Conservation (phyloP, 257 asterid species). For the Scutellaria barbata region DNA sequence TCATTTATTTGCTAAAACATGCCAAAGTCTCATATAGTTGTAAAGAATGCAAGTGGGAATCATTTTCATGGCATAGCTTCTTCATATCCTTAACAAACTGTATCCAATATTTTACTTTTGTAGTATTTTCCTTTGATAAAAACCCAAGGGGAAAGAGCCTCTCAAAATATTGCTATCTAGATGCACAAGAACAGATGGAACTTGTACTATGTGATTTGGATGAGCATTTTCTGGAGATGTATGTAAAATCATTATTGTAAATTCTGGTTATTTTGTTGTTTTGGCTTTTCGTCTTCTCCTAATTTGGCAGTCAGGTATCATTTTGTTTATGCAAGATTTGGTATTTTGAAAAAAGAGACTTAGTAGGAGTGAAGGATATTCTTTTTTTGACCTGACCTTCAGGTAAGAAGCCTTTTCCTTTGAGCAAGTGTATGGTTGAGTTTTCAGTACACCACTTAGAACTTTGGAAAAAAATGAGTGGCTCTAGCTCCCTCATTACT, state of each 20-base stretch:
- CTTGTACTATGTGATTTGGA: conserved; percentile 18
- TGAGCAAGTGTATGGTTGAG: conserved; percentile 14
- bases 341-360: neutral
- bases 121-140: neutral
- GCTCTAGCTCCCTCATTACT: conserved; percentile 4
- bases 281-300: conserved; percentile 5
- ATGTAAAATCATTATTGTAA: neutral
- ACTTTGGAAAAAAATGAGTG: neutral
- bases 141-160: conserved; percentile 13
- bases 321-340: neutral
- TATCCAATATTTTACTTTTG: neutral
- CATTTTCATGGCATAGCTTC: conserved; percentile 15
- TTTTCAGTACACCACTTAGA: neutral
- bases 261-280: neutral
- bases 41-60: conserved; percentile 10
- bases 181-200: conserved; percentile 3
- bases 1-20: conserved; percentile 11
- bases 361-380: neutral
- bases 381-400: neutral
- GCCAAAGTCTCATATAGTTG: conserved; percentile 8
- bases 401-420: neutral
- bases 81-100: neutral
- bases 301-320: neutral
- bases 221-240: neutral
- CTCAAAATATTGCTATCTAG: conserved; percentile 20